Evolutionary conservation across 2,329 filamentous ascomycete genomes (phyloP).

Genomic region (Colletotrichum sp.): DNA sequence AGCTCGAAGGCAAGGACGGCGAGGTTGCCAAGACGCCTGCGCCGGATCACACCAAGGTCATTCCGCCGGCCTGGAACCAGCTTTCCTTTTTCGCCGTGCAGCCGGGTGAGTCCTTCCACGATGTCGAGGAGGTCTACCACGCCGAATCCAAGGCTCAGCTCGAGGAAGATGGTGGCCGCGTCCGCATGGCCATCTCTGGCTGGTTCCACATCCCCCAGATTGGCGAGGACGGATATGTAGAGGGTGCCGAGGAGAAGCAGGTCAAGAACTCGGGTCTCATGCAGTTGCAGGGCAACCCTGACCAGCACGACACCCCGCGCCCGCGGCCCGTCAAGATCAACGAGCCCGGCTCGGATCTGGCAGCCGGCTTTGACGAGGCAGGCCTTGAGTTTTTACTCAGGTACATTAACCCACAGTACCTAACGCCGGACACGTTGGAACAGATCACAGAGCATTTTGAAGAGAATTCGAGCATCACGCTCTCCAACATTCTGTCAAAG

Average conservation of each 20-base stretch:
- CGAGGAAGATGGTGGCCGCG: conserved; percentile 72
- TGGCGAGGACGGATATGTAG: conserved; percentile 89
- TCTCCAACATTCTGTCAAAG: conserved; percentile 78
- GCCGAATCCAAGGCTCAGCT: conserved; percentile 63
- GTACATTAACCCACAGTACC: conserved; percentile 88
- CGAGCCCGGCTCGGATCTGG: conserved; percentile 49
- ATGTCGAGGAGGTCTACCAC: conserved; percentile 97
- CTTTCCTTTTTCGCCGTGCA: conserved; percentile 98
- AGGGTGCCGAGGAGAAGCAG: conserved; percentile 86
- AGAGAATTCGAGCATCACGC: conserved; percentile 82
- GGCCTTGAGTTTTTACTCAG: conserved; percentile 91
- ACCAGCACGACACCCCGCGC: conserved; percentile 85
- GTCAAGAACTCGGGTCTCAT: conserved; percentile 89
- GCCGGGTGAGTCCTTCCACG: conserved; percentile 98
- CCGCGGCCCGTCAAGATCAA: conserved; percentile 57
- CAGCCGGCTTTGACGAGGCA: conserved; percentile 67
- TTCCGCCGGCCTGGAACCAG: conserved; percentile 97
- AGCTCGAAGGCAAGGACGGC: conserved; percentile 70
- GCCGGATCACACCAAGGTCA: conserved; percentile 79
- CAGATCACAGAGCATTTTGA: conserved; percentile 81
- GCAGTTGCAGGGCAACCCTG: conserved; percentile 90
- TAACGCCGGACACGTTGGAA: conserved; percentile 90
- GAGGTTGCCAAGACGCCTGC: conserved; percentile 80
- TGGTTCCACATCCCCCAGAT: conserved; percentile 99
- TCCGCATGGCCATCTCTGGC: conserved; percentile 97